These are phyloP conservation scores for Vigna hirtella DNA, from an alignment of 306 rosid genomes.

Conservation along the genomic window DNA sequence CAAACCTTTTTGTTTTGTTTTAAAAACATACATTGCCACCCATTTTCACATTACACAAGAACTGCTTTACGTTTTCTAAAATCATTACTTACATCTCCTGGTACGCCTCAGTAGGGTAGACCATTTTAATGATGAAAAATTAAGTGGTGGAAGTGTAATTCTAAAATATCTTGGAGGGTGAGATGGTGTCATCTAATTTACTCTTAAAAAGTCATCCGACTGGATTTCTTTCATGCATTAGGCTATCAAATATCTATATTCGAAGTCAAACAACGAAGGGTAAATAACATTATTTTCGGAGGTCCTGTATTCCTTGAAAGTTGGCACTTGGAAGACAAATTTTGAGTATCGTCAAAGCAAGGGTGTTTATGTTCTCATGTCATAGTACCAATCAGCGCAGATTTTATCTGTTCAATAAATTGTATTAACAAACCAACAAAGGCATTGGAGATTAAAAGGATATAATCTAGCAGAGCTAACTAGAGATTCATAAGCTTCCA, in stretches of 20 bases:
- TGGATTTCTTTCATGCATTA: not conserved
- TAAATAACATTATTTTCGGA: not conserved
- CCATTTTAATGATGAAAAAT: too few species aligned
- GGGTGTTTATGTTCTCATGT: not conserved
- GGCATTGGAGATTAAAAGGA: not conserved
- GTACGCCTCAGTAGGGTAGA: too few species aligned
- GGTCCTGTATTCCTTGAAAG: not conserved
- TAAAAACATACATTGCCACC: too few species aligned
- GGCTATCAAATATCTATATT: slow-evolving; percentile 2
- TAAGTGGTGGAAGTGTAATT: too few species aligned
- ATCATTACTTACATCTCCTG: too few species aligned
- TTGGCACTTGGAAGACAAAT: not conserved
- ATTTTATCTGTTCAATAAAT: not conserved
- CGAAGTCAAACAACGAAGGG: slow-evolving; percentile 24
- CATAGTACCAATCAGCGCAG: not conserved
- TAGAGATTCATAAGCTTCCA: slow-evolving; percentile 21
- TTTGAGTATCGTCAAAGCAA: not conserved
- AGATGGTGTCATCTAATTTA: too few species aligned
- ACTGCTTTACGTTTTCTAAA: too few species aligned
- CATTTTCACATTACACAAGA: too few species aligned
- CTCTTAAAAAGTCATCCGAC: too few species aligned
- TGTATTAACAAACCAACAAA: slow-evolving; percentile 4
- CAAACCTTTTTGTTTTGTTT: too few species aligned
- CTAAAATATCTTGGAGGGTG: too few species aligned
- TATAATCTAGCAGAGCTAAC: slow-evolving; percentile 16